Evolutionary conservation across 2,329 filamentous ascomycete species (phyloP), one percentile per base, ranked within the genome.

Genomic region (Talaromyces sp.): DNA sequence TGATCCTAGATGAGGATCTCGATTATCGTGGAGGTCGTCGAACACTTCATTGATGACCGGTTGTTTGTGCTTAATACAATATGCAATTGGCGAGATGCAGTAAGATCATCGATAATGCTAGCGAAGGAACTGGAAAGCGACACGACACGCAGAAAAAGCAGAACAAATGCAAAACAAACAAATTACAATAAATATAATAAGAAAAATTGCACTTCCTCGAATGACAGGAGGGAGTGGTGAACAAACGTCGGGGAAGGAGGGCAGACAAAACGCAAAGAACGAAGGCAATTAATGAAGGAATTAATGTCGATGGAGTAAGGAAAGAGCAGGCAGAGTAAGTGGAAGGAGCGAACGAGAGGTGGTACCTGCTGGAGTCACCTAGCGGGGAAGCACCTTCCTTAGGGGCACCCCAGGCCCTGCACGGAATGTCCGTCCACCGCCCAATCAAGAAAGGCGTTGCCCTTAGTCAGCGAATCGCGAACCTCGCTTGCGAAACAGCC

Each of bases 21-120:
- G 52, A 35, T 22, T 35, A 58, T 45, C 8, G 22, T 14, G 41
- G 45, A 45, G 24, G 22, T 35, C 37, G 24, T 48, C 57, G 43
- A 37, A 58, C 19, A 19, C 65, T 60, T 65, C 81, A 83, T 72
- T 82, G 64, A 59, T 62, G 43, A 37, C 39, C 48, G 39, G 19
- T 24, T 48, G 58, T 82, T 27, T 75, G 75, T 62, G 48, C 39
- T 50, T 48, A 50, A 62, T 52, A 52, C 33, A 24, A 52, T 27
- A 62, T 39, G 43, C 31, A 62, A 52, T 56, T 56, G 52, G n/a
- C 33, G 43, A 52, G 45, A 52, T 39, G 59, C 27, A 27, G 24
- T 9, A 50, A 37, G 14, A 64, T 33, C 45, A 41, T 33, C 24
- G 47, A 57, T 35, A 58, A 56, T 41, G 47, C 41, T 48, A 50